Base-by-base conservation (phyloP, 2,329 filamentous ascomycete species). In the Chaetoscypha palmicola region DNA sequence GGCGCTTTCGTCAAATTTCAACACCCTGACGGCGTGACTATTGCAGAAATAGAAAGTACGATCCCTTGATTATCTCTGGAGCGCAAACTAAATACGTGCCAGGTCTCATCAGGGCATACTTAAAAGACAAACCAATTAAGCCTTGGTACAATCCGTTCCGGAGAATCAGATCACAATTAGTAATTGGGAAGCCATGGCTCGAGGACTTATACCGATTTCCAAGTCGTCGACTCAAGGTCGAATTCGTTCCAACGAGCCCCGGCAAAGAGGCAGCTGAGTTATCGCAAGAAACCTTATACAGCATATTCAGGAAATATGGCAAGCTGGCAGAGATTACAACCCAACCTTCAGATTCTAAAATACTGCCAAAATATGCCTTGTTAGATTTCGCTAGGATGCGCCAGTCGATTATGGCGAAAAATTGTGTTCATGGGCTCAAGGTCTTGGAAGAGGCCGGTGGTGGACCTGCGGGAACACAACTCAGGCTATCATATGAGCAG, bases 91-190 rank as follows among this genome's bases (percentile, higher is more conserved):
- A n/a, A 32, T 21, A 3, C 10, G n/a, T 43, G 12, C 4, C 38
- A 52, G 50, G 71, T 69, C 2, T 67, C 16, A 43, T 95, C 3
- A 68, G 74, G 19, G 67, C 77, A 23, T 74, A 83, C 51, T 69
- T 97, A 1, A 68, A 74, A 45, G 71, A 87, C 47, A 73, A 81
- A 12, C 83, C 83, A 0, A 76, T 94, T 28, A 86, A 81, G 48
- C 90, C 91, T 2, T 94, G 90, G 86, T 96, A 92, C 69, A 94
- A 83, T 54, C 89, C 89, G 0, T 82, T 95, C 52, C 73, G 78
- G 17, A 68, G 74, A 11, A 81, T 94, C 45, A 75, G 77, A 38
- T 79, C 81, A 3, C 79, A 80, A 19, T 68, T 89, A 5, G 92
- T 98, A 2, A 73, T 79, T 43, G 92, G 92, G 8, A 79, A 81